These are phyloP conservation scores for Phytophthora citrophthora DNA, from an alignment of 352 stramenopile species.

Conservation along the genomic window DNA sequence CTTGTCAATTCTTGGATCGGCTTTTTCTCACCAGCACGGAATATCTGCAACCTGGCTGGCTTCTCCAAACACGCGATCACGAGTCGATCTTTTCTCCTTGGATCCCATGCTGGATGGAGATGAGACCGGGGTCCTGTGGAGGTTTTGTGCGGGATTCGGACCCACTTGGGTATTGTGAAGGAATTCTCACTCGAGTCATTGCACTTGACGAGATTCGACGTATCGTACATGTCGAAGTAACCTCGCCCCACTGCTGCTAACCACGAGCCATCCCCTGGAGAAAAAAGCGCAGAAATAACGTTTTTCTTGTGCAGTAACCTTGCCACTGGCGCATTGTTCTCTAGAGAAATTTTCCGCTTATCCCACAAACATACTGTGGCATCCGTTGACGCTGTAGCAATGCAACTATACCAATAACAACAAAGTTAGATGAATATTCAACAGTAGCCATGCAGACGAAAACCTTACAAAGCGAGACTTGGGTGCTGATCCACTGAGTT, in stretches of 20 bases:
- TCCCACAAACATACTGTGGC: constrained; percentile 79
- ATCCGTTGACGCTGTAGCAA: constrained; percentile 72
- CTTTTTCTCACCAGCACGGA: constrained; percentile 45
- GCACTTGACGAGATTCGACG: constrained; percentile 10
- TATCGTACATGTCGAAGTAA: constrained; percentile 67
- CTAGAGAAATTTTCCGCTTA: constrained; percentile 46
- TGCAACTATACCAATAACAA: constrained; percentile 41
- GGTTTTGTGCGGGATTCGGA: constrained; percentile 60
- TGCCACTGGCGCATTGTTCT: constrained; percentile 40
- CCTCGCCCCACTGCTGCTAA: constrained; percentile 72
- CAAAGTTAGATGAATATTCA: background rate
- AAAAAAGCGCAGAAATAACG: constrained; percentile 82
- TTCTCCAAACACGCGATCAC: constrained; percentile 72
- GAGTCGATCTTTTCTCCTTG: constrained; percentile 60
- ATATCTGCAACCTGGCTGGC: constrained; percentile 71
- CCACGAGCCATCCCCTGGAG: constrained; percentile 50
- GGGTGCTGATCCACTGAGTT: constrained; percentile 80
- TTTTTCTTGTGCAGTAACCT: constrained; percentile 55
- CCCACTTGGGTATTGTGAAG: constrained; percentile 40
- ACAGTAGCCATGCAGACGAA: constrained; percentile 1
- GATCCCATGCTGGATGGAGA: constrained; percentile 72
- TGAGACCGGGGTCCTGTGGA: constrained; percentile 50
- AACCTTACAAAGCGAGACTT: constrained; percentile 47
- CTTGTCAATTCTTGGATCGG: constrained; percentile 63
- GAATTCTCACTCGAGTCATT: constrained; percentile 32